Conservation (phyloP, 225 moss, liverwort and hornwort species). For the Physcomitrium patens region DNA sequence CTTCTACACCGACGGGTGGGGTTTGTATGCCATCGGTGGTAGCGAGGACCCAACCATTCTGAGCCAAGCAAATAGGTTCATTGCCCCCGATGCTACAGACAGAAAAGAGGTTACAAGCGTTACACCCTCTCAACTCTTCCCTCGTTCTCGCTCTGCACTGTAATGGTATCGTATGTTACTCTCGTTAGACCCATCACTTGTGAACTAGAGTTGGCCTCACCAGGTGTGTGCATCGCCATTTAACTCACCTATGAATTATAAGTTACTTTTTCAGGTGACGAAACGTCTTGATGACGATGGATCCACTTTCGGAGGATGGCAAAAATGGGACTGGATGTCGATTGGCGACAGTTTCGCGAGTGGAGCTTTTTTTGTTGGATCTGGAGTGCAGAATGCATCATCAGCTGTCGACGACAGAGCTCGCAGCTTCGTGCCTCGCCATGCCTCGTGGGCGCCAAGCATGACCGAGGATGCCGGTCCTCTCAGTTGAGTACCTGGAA, state of each 20-base stretch:
- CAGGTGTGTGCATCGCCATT: no score
- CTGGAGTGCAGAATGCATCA: constrained; percentile 33
- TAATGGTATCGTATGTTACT: background rate
- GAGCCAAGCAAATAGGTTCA: constrained; percentile 18
- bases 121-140: no score
- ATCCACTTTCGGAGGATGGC: constrained; percentile 51
- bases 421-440: constrained; percentile 43
- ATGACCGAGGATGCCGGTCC: constrained; percentile 54
- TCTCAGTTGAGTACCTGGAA: constrained; percentile 24
- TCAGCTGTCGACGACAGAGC: constrained; percentile 44
- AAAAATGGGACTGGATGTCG: constrained; percentile 61
- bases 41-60: constrained; percentile 51
- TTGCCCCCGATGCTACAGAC: no score
- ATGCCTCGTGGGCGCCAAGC: constrained; percentile 19
- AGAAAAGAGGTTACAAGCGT: no score
- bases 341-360: constrained; percentile 29
- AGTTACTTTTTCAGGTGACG: constrained; percentile 25
- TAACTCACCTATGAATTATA: background rate
- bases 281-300: constrained; percentile 38
- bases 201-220: no score
- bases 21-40: constrained; percentile 51
- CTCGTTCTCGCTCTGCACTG: no score
- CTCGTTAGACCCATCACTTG: no score
- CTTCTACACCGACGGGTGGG: constrained; percentile 50
- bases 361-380: constrained; percentile 49